Conservation (phyloP, 208 protist genomes). For the Wallacemonas sp. region DNA sequence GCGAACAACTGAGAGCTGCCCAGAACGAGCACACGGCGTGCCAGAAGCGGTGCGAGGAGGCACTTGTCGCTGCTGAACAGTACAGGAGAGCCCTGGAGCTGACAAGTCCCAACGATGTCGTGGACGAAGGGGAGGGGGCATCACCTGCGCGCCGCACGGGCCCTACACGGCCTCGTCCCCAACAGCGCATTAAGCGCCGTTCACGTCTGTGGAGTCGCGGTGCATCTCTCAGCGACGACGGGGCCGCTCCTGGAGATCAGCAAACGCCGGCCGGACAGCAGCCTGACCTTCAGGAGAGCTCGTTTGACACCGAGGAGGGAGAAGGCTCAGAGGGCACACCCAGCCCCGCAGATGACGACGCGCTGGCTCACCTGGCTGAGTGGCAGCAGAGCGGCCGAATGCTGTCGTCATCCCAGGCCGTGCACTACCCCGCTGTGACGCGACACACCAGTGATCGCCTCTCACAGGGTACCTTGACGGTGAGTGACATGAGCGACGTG, state of each 20-base stretch:
- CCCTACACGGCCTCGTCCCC: too few species aligned
- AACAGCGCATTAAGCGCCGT: neutral
- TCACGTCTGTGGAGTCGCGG: neutral
- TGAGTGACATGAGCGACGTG: conserved; percentile 2
- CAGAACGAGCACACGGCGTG: conserved; percentile 34
- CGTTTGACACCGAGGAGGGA: too few species aligned
- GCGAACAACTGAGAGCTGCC: conserved; percentile 21
- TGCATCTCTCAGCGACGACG: neutral
- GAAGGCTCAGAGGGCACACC: too few species aligned
- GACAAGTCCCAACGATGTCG: too few species aligned
- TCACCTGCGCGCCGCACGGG: too few species aligned
- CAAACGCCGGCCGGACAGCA: too few species aligned
- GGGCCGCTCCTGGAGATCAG: too few species aligned
- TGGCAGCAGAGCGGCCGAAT: neutral
- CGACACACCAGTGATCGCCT: neutral
- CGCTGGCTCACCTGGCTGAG: neutral
- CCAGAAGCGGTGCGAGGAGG: conserved; percentile 39
- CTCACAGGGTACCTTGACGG: neutral
- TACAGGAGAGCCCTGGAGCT: conserved; percentile 3
- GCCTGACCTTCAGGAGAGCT: too few species aligned
- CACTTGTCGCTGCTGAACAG: conserved; percentile 41
- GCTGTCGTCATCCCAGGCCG: neutral
- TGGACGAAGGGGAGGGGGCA: too few species aligned
- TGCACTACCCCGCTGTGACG: neutral
- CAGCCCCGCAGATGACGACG: too few species aligned